Percentiles rank a stretch among this genome's conserved stretches.
Conservation (phyloP, 2,329 filamentous ascomycete species). For the Remersonia thermophila region DNA sequence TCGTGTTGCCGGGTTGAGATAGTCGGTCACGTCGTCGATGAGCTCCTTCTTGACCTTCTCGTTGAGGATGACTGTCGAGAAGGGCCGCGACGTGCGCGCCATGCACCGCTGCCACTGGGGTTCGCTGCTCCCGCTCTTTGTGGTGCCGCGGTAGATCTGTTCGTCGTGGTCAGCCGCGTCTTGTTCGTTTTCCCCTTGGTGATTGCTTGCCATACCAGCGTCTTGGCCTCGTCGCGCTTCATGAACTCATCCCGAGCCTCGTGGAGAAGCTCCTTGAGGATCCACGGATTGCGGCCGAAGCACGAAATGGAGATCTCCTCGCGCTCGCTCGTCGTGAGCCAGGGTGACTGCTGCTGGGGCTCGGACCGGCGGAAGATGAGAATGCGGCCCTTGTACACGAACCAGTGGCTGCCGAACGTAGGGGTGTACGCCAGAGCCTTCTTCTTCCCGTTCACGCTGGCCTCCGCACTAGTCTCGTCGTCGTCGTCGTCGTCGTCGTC, state of each 20-base stretch:
- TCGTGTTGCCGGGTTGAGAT: slow-evolving; percentile 48
- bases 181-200: too few species aligned
- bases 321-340: slow-evolving; percentile 33
- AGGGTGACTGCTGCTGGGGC: slow-evolving; percentile 31
- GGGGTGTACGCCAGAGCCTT: slow-evolving; percentile 52
- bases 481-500: slow-evolving; percentile 35
- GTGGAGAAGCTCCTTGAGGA: slow-evolving; percentile 49
- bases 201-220: slow-evolving; percentile 24
- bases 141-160: slow-evolving; percentile 46
- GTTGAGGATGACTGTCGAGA: slow-evolving; percentile 54
- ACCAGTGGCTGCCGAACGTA: slow-evolving; percentile 53
- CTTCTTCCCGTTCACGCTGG: slow-evolving; percentile 24
- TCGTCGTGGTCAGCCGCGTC: too few species aligned
- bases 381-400: slow-evolving; percentile 50
- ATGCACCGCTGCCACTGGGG: slow-evolving; percentile 50
- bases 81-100: slow-evolving; percentile 45
- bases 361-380: slow-evolving; percentile 45
- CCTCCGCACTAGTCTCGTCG: slow-evolving; percentile 22
- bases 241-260: slow-evolving; percentile 45
- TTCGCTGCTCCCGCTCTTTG: slow-evolving; percentile 28
- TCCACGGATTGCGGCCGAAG: slow-evolving; percentile 46
- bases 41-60: slow-evolving; percentile 47
- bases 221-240: slow-evolving; percentile 48
- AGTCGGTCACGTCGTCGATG: slow-evolving; percentile 49
- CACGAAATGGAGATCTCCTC: slow-evolving; percentile 50